Evolutionary conservation across 2,329 filamentous ascomycete genomes (phyloP).

Genomic region (Fusarium bulbicola): DNA sequence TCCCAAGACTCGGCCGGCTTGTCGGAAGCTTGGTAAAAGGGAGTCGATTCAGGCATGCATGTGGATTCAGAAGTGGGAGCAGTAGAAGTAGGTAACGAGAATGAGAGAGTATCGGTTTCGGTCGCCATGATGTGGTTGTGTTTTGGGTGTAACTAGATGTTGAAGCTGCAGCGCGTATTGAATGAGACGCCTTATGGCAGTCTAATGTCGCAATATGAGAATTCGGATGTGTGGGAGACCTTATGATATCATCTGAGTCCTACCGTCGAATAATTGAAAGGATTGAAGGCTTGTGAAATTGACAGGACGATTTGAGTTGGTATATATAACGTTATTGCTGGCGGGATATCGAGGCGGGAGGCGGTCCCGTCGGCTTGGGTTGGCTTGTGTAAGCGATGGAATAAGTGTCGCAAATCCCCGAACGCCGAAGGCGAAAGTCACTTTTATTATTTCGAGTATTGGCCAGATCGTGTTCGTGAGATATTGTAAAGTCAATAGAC

Average conservation of each 20-base stretch:
- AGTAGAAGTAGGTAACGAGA: conserved; percentile 46
- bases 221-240: neutral
- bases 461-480: neutral
- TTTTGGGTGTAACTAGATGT: neutral
- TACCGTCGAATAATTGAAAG: neutral
- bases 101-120: conserved; percentile 46
- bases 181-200: conserved; percentile 16
- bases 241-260: conserved; percentile 28
- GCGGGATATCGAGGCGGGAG: conserved; percentile 6
- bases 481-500: neutral
- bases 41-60: conserved; percentile 36
- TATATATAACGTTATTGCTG: neutral
- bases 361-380: conserved; percentile 15
- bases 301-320: neutral
- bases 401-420: conserved; percentile 30
- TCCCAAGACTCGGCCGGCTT: conserved; percentile 43
- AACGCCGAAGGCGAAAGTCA: conserved; percentile 25
- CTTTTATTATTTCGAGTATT: neutral
- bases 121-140: conserved; percentile 40
- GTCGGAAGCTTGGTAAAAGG: conserved; percentile 25
- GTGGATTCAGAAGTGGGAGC: conserved; percentile 44
- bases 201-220: neutral
- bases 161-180: neutral
- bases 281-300: neutral
- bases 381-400: conserved; percentile 33